Percentiles rank a stretch among this genome's conserved stretches.
These are phyloP conservation scores for Mariannaea elegans DNA, from an alignment of 2,329 filamentous ascomycete genomes.

Conservation along the genomic window DNA sequence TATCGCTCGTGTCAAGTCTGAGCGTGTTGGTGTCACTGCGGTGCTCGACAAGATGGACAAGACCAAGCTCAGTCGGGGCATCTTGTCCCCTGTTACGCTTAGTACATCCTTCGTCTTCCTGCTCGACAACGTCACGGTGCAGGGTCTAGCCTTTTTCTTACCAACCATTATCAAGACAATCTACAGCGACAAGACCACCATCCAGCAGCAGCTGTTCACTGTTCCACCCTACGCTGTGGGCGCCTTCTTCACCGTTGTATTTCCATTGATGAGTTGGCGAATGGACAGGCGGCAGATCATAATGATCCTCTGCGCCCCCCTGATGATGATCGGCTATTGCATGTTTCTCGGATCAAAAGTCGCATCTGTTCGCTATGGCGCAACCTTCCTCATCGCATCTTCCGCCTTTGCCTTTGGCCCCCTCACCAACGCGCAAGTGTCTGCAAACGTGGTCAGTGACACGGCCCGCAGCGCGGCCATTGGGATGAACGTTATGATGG, in stretches of 20 bases:
- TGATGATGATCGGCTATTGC: slow-evolving; percentile 74
- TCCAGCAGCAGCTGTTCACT: slow-evolving; percentile 73
- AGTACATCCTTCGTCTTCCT: slow-evolving; percentile 5
- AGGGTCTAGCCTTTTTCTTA: slow-evolving; percentile 75
- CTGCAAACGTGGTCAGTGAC: slow-evolving; percentile 76
- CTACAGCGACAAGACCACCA: slow-evolving; percentile 61
- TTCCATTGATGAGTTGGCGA: slow-evolving; percentile 69
- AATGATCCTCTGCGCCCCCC: slow-evolving; percentile 65
- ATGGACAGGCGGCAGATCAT: slow-evolving; percentile 67
- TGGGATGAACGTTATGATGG: slow-evolving; percentile 72
- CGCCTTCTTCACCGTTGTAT: slow-evolving; percentile 69
- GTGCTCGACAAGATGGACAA: slow-evolving; percentile 11
- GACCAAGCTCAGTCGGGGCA: slow-evolving; percentile 4
- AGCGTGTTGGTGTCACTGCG: slow-evolving; percentile 1
- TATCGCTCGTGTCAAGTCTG: slow-evolving; percentile 11
- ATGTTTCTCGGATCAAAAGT: slow-evolving; percentile 70
- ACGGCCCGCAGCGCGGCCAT: slow-evolving; percentile 74
- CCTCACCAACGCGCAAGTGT: slow-evolving; percentile 72
- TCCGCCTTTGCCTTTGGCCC: slow-evolving; percentile 72
- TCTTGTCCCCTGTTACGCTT: not conserved
- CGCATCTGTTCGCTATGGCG: slow-evolving; percentile 68
- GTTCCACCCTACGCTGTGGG: slow-evolving; percentile 76
- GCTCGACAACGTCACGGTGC: slow-evolving; percentile 63
- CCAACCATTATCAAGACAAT: slow-evolving; percentile 76
- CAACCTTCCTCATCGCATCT: slow-evolving; percentile 72